phyloP scores from a whole-genome alignment of 768 basidiomycete genomes.

The Inosperma sp. region DNA sequence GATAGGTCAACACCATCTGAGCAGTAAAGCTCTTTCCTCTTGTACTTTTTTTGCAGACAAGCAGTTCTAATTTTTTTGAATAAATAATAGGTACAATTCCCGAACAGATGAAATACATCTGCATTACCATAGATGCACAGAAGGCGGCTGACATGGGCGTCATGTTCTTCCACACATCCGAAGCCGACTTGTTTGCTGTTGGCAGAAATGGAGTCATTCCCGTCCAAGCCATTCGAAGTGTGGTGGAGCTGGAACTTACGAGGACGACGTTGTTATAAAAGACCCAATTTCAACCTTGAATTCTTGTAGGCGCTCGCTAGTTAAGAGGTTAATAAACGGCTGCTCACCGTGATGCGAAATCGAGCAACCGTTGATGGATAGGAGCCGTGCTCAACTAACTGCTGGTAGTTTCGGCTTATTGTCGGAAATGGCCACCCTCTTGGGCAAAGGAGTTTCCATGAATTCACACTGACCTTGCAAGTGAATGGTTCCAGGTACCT shows the following conservation, averaged over 20 bases:
- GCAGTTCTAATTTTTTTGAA: not conserved
- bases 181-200: slow-evolving; percentile 12
- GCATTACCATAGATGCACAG: slow-evolving; percentile 20
- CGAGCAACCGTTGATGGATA: too few species aligned
- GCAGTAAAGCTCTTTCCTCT: not conserved
- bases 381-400: too few species aligned
- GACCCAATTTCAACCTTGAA: not conserved
- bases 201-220: slow-evolving; percentile 20
- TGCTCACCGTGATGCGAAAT: too few species aligned
- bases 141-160: slow-evolving; percentile 17
- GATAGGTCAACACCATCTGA: slow-evolving; percentile 3
- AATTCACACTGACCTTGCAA: too few species aligned
- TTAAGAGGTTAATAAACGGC: not conserved
- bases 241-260: slow-evolving; percentile 16
- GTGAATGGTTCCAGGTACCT: too few species aligned
- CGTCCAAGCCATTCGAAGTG: slow-evolving; percentile 14
- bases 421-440: too few species aligned
- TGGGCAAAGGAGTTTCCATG: too few species aligned
- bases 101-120: slow-evolving; percentile 7
- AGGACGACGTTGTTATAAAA: slow-evolving; percentile 2
- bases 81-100: slow-evolving; percentile 16
- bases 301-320: not conserved
- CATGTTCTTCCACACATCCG: slow-evolving; percentile 19
- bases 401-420: too few species aligned
- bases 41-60: not conserved